These are phyloP conservation scores for Cicer yamashitae DNA, from an alignment of 306 rosid species.

Conservation along the genomic window DNA sequence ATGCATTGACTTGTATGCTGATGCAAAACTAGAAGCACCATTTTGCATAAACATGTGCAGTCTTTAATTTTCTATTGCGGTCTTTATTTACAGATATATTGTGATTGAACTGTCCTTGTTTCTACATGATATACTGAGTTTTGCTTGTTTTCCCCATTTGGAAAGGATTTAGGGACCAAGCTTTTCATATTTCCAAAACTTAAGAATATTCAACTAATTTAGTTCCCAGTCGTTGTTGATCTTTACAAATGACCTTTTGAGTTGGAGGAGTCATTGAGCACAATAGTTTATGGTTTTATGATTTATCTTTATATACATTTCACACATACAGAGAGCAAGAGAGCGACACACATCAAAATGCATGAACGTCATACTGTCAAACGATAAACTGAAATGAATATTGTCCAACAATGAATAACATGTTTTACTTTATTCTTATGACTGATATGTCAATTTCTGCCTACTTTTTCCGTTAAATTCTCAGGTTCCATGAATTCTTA, in stretches of 20 bases:
- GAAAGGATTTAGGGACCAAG: background rate
- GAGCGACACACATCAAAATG: background rate
- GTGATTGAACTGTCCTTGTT: conserved; percentile 1
- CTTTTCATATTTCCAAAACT: conserved; percentile 5
- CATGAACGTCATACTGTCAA: conserved; percentile 29
- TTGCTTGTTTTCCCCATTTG: background rate
- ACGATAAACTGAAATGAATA: conserved; percentile 19
- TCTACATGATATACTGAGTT: background rate
- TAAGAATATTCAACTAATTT: conserved; percentile 5
- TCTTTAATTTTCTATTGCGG: background rate
- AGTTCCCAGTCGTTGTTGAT: conserved; percentile 19
- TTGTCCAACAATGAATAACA: background rate
- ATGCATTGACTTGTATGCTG: background rate
- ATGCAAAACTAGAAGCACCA: conserved; percentile 11
- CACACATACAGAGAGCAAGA: background rate
- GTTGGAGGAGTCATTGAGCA: background rate
- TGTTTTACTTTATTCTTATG: background rate
- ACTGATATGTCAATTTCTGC: conserved; percentile 28
- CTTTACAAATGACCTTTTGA: conserved; percentile 15
- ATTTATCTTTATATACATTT: background rate
- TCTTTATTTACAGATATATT: conserved; percentile 16
- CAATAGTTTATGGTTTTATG: conserved; percentile 1
- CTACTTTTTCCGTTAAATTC: conserved; percentile 37
- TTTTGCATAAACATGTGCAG: background rate
- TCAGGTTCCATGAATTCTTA: conserved; percentile 95